These are phyloP conservation scores for Mycena chlorophos DNA, from an alignment of 768 basidiomycete genomes.

Conservation along the genomic window DNA sequence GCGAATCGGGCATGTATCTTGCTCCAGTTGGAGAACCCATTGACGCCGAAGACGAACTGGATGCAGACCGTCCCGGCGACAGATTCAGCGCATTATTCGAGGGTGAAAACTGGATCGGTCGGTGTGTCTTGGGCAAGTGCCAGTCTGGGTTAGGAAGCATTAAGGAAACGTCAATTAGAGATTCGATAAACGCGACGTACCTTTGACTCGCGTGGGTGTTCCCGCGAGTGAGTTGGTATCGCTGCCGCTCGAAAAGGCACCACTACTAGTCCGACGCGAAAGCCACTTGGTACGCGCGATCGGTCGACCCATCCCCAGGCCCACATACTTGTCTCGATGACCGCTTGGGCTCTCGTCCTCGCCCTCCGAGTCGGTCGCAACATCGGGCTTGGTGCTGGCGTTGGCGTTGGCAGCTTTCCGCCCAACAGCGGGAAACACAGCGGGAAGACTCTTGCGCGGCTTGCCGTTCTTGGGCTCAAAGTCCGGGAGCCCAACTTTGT, in stretches of 20 bases:
- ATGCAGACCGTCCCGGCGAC: constrained; percentile 38
- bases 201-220: constrained; percentile 64
- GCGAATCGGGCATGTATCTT: constrained; percentile 28
- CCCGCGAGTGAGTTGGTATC: constrained; percentile 56
- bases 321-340: constrained; percentile 56
- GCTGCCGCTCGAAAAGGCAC: constrained; percentile 77
- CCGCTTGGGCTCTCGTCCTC: constrained; percentile 68
- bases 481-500: constrained; percentile 56
- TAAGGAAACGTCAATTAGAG: constrained; percentile 5
- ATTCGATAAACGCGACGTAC: constrained; percentile 31
- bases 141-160: constrained; percentile 43
- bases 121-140: constrained; percentile 52
- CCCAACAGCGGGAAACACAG: constrained; percentile 56
- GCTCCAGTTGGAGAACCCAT: constrained; percentile 46
- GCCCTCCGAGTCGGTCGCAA: constrained; percentile 58
- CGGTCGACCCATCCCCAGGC: constrained; percentile 68
- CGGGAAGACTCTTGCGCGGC: constrained; percentile 74
- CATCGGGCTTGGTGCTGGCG: constrained; percentile 36
- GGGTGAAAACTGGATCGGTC: constrained; percentile 50
- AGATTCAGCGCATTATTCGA: constrained; percentile 41
- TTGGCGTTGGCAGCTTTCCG: constrained; percentile 31
- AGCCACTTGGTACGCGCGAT: constrained; percentile 57
- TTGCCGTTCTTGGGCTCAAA: constrained; percentile 44
- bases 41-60: constrained; percentile 59
- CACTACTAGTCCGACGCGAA: constrained; percentile 78